Percentiles rank a stretch among this genome's conserved stretches.
phyloP scores from a whole-genome alignment of 2,329 filamentous ascomycete genomes.

The Fusarium fracticaudum region DNA sequence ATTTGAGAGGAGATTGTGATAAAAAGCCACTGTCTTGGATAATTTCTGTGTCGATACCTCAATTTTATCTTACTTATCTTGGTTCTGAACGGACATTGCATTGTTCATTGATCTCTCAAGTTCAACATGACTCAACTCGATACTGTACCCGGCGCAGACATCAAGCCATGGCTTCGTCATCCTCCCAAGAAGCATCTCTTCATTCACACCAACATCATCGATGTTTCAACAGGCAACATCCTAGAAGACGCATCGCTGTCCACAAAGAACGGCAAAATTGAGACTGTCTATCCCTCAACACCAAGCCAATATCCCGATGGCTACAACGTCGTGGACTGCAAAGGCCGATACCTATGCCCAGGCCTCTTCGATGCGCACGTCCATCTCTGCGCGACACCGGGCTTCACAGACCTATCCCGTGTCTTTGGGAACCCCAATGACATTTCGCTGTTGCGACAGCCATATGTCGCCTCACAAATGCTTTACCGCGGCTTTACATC shows the following conservation, averaged over 20 bases:
- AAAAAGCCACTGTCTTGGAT: neutral
- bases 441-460: slow-evolving; percentile 55
- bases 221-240: neutral
- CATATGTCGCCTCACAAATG: slow-evolving; percentile 33
- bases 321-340: neutral
- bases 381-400: slow-evolving; percentile 45
- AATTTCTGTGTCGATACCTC: neutral
- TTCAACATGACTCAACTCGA: neutral
- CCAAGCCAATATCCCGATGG: neutral
- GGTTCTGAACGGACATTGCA: no score
- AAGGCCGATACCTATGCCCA: slow-evolving; percentile 38
- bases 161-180: slow-evolving; percentile 1
- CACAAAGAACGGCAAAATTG: neutral
- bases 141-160: neutral
- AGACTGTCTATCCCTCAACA: neutral
- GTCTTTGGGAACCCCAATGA: slow-evolving; percentile 45
- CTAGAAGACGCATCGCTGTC: neutral
- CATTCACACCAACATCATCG: neutral
- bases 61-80: neutral
- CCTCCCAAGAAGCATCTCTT: neutral
- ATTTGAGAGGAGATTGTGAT: neutral
- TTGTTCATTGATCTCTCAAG: neutral
- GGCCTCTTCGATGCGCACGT: slow-evolving; percentile 48
- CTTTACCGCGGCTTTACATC: neutral
- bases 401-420: slow-evolving; percentile 39